Evolutionary conservation across 371 early-diverging fungal species (phyloP).

Genomic region (Syncephalastrum contaminatum): DNA sequence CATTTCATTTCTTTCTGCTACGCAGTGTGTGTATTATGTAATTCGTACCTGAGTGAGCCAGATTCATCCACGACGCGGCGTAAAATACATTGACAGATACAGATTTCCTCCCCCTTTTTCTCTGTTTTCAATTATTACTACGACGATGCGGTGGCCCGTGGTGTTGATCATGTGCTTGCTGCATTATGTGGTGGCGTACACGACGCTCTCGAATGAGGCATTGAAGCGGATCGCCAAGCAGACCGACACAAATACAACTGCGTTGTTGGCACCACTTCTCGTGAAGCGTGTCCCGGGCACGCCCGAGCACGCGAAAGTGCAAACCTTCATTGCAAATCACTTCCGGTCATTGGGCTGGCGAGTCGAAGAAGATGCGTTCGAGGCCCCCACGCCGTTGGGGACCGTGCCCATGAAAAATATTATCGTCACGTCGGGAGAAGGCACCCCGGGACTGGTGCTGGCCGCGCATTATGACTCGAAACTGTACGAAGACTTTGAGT

Average conservation of each 20-base stretch:
- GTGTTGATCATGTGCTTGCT: no score
- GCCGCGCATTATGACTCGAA: conserved; percentile 95
- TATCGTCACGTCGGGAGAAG: conserved; percentile 81
- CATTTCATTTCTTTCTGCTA: no score
- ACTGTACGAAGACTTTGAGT: conserved; percentile 59
- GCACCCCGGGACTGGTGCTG: conserved; percentile 75
- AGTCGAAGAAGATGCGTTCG: conserved; percentile 81
- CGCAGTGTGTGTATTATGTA: no score
- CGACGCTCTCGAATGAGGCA: conserved; percentile 6
- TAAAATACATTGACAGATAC: no score
- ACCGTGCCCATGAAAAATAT: conserved; percentile 79
- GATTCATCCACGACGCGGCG: no score
- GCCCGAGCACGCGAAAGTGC: conserved; percentile 64
- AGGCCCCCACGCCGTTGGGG: conserved; percentile 74
- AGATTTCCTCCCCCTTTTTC: no score
- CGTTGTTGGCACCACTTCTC: conserved; percentile 62
- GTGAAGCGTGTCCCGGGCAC: conserved; percentile 80
- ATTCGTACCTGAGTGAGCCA: no score
- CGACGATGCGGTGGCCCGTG: no score
- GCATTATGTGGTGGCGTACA: conserved; percentile 3
- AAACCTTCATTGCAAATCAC: conserved; percentile 62
- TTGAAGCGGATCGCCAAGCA: conserved; percentile 12
- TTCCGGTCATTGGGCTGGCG: conserved; percentile 71
- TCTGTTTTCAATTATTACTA: no score
- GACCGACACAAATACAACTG: conserved; percentile 1